phyloP scores from a whole-genome alignment of 164 flowering plant genomes.

The Magnolia officinalis region DNA sequence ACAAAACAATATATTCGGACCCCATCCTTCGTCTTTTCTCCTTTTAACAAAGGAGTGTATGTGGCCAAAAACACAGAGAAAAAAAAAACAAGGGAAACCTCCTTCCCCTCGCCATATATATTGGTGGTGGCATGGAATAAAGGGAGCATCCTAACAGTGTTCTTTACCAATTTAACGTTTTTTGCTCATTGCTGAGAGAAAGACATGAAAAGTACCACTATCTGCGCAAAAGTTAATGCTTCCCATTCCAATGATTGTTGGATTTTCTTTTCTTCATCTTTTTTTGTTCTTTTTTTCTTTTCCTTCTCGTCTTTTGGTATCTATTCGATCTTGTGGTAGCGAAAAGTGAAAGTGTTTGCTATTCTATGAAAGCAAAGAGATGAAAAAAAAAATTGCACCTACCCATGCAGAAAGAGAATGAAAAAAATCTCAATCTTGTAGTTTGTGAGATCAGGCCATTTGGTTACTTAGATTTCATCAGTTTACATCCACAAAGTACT shows the following conservation, averaged over 20 bases:
- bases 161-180: neutral
- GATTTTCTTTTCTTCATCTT: neutral
- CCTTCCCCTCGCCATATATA: neutral
- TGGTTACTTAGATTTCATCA: too few species aligned
- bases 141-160: neutral
- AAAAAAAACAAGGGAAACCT: neutral
- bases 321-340: too few species aligned
- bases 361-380: too few species aligned
- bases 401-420: too few species aligned
- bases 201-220: neutral
- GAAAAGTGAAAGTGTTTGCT: too few species aligned
- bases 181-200: neutral
- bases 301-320: neutral
- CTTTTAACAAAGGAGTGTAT: neutral
- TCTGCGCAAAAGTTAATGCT: neutral
- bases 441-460: too few species aligned
- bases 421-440: too few species aligned
- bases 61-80: neutral
- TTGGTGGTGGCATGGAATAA: neutral
- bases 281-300: neutral
- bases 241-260: slow-evolving; percentile 1
- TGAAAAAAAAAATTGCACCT: too few species aligned
- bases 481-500: too few species aligned
- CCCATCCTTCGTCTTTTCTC: neutral
- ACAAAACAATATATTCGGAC: neutral